Evolutionary conservation across 352 stramenopile genomes (phyloP), one percentile per base, ranked within the genome.

Genomic region (Elongisporangium anandrum): DNA sequence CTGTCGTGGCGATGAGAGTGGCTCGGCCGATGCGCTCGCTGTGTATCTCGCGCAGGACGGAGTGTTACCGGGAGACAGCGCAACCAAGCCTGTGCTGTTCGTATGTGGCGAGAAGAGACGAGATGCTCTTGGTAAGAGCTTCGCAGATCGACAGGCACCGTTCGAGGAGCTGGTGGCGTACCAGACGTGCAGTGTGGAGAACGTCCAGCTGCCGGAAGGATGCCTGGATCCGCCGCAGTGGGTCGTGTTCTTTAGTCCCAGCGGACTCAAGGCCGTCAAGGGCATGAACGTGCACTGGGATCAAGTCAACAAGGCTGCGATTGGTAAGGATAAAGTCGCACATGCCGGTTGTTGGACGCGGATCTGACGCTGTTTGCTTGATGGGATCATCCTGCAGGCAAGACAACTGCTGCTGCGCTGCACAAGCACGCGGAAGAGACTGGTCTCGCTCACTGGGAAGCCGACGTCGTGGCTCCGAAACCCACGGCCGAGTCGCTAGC

Each of bases 221-320:
- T 79, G 70, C 24, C 29, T 8, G 5, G 54, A 51, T 10, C 57
- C 65, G 22, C 82, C 81, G 7, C 58, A 82, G 13, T 94, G 85
- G 85, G 65, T 92, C 26, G 82, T 79, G 16, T 92, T 88, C 68
- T 94, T 94, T 59, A 94, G 85, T 59, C 85, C 85, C 0, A 94
- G 85, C 41, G 85, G 85, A 3, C 66, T 94, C 5, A 82, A 85
- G 38, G 81, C 74, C 10, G 70, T 80, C 3, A 78, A 79, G 9
- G 63, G 66, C 1, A 20, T 88, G 23, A 26, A 52, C 26, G 39
- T 85, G 15, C 65, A 70, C 24, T 92, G 82, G 85, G 48, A 63
- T n/a, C 63, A 50, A 6, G 77, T 94, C 50, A 78, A 75, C 41
- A 94, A 94, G 55, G 85, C 78, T 24, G 77, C 85, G 0, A 92